phyloP scores from a whole-genome alignment of 2,329 filamentous ascomycete genomes.

The Talaromyces sp. region DNA sequence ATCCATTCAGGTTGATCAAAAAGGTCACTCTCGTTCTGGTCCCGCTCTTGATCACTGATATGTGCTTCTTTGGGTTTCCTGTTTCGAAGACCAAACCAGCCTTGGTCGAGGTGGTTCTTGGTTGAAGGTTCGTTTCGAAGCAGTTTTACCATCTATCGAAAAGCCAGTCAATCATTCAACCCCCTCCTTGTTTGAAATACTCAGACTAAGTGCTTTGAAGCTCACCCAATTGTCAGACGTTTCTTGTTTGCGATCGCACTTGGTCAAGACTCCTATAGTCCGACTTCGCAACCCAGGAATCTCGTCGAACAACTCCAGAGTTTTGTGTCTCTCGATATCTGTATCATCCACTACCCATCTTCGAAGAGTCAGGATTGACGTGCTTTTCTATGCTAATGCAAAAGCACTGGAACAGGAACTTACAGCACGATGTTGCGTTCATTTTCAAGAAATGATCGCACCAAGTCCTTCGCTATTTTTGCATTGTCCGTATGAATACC shows the following conservation, averaged over 20 bases:
- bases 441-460: conserved; percentile 14
- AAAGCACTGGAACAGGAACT: not conserved
- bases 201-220: not conserved
- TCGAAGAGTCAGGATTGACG: not conserved
- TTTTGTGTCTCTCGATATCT: conserved; percentile 19
- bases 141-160: conserved; percentile 20
- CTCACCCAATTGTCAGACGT: conserved; percentile 20
- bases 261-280: conserved; percentile 21
- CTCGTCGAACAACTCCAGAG: conserved; percentile 16
- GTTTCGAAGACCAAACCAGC: conserved; percentile 22
- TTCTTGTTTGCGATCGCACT: conserved; percentile 21
- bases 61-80: conserved; percentile 15
- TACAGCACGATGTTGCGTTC: conserved; percentile 13
- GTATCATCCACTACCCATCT: conserved; percentile 21
- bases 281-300: conserved; percentile 17
- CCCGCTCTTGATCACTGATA: conserved; percentile 17
- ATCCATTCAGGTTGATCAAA: conserved; percentile 13
- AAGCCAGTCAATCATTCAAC: not conserved
- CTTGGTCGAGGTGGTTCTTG: conserved; percentile 19
- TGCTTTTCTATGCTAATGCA: too few species aligned
- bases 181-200: not conserved
- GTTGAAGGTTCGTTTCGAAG: conserved; percentile 20
- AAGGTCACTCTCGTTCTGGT: conserved; percentile 13
- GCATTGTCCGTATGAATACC: not conserved
- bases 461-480: conserved; percentile 9